phyloP scores from a whole-genome alignment of 805 yeast genomes.

The Candida loeiensis region DNA sequence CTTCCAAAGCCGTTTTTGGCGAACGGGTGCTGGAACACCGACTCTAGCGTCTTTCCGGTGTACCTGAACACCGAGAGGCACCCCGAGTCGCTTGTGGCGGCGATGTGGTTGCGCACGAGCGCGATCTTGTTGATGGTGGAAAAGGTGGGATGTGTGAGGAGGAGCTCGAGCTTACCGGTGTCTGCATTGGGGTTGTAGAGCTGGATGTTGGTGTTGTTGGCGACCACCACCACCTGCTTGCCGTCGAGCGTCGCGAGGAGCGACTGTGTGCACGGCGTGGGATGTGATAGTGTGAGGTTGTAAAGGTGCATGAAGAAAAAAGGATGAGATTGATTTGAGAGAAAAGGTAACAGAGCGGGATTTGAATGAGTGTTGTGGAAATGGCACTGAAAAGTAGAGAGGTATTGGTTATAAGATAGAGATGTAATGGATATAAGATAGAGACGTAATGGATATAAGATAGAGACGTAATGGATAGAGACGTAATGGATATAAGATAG shows the following conservation, averaged over 20 bases:
- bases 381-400: not conserved
- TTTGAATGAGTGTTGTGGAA: not conserved
- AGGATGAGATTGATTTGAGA: not conserved
- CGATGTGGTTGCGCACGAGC: slow-evolving; percentile 57
- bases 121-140: slow-evolving; percentile 55
- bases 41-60: slow-evolving; percentile 38
- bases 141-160: slow-evolving; percentile 48
- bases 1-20: slow-evolving; percentile 74
- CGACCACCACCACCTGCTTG: slow-evolving; percentile 65
- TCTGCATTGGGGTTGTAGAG: slow-evolving; percentile 50
- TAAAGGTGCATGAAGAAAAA: slow-evolving; percentile 46
- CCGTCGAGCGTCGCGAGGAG: slow-evolving; percentile 71
- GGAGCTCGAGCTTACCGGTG: slow-evolving; percentile 50
- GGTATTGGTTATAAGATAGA: too few species aligned
- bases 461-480: too few species aligned
- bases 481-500: too few species aligned
- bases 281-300: slow-evolving; percentile 64
- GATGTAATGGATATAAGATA: too few species aligned
- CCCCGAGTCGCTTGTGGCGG: slow-evolving; percentile 79
- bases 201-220: slow-evolving; percentile 52
- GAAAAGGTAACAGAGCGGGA: not conserved
- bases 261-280: slow-evolving; percentile 51
- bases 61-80: slow-evolving; percentile 54
- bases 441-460: too few species aligned
- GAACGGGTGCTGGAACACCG: slow-evolving; percentile 60